A percentile compares a stretch with the other conserved stretches of the same genome.
Conservation (phyloP, 306 rosid species). For the cucumber (Cucumis sativus) region Cucumber_9930_V3 NC_026659.2:22260001-22260500, state of each 20-base stretch:
- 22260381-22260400: neutral
- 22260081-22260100: slow-evolving; percentile 6
- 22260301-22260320: slow-evolving; percentile 13
- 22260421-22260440: neutral
- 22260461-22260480: slow-evolving; percentile 9
- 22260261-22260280: neutral
- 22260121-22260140: neutral
- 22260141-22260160: slow-evolving; percentile 5
- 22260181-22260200: slow-evolving; percentile 11
- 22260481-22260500: neutral
- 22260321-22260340: neutral
- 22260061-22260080: neutral
- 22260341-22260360: neutral
- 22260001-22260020: slow-evolving; percentile 5
- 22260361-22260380: neutral
- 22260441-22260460: slow-evolving; percentile 3
- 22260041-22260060: neutral
- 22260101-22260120: neutral
- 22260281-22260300: slow-evolving; percentile 15
- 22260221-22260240: slow-evolving; percentile 7
- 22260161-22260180: slow-evolving; percentile 10
- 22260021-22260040: neutral
- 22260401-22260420: slow-evolving; percentile 1
- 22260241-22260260: neutral
- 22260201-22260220: neutral